These are phyloP conservation scores for Silene noctiflora DNA, from an alignment of 179 eudicot species.

Conservation along the genomic window DNA sequence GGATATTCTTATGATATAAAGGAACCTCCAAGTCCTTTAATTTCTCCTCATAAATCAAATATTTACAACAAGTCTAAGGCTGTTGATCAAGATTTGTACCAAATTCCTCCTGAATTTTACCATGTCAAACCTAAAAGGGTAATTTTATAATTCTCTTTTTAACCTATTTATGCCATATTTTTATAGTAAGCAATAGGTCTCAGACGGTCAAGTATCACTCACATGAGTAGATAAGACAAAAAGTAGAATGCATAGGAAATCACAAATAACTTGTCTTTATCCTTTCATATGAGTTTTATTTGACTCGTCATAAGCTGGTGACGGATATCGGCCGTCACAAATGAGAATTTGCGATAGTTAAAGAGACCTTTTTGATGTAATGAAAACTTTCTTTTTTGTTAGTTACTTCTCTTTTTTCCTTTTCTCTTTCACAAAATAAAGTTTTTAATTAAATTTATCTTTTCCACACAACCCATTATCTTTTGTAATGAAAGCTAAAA, in stretches of 20 bases:
- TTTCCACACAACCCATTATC: background rate
- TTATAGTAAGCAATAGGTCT: too few relatives aligned
- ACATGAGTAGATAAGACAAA: too few relatives aligned
- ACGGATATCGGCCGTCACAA: too few relatives aligned
- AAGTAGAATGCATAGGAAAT: too few relatives aligned
- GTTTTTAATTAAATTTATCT: background rate
- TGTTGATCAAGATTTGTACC: conserved; percentile 47
- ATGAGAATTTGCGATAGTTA: too few relatives aligned
- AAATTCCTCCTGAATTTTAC: conserved; percentile 41
- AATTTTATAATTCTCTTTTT: background rate
- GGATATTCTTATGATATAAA: conserved; percentile 42
- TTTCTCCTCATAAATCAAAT: conserved; percentile 24
- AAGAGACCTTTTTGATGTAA: too few relatives aligned
- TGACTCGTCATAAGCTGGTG: too few relatives aligned
- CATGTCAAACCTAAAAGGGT: conserved; percentile 45
- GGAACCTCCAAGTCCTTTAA: conserved; percentile 30
- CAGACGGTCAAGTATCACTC: too few relatives aligned
- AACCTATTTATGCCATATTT: too few relatives aligned
- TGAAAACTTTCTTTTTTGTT: too few relatives aligned
- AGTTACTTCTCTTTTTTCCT: background rate
- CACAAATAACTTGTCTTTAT: too few relatives aligned
- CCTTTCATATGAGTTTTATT: too few relatives aligned
- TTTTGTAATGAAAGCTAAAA: conserved; percentile 19
- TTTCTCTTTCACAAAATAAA: background rate
- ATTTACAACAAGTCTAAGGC: conserved; percentile 29